These are phyloP conservation scores for Trypanosoma boissoni DNA, from an alignment of 208 protist species.

Conservation along the genomic window DNA sequence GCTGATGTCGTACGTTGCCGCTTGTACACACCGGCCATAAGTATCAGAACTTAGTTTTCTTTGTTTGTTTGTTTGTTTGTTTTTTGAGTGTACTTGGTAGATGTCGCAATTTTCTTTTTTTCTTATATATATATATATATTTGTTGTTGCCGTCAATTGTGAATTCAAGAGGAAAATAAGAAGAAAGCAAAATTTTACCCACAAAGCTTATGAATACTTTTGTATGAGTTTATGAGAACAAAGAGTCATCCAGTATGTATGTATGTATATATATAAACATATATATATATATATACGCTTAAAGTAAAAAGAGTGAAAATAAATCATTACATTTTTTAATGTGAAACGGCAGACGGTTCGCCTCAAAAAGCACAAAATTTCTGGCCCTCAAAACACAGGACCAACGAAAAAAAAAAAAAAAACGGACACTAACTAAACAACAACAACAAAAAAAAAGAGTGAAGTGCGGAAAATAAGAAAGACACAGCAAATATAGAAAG, in stretches of 20 bases:
- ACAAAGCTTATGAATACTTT: not conserved
- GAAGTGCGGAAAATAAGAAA: slow-evolving; percentile 9
- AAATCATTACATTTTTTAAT: slow-evolving; percentile 7
- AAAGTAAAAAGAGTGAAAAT: not conserved
- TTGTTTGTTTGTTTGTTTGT: slow-evolving; percentile 8
- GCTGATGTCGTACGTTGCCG: slow-evolving; percentile 38
- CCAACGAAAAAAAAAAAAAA: not conserved
- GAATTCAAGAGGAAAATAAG: not conserved
- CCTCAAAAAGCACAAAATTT: too few species aligned
- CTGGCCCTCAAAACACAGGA: too few species aligned
- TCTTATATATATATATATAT: not conserved
- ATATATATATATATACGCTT: slow-evolving; percentile 1
- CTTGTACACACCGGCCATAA: slow-evolving; percentile 36
- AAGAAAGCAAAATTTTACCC: not conserved
- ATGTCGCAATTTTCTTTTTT: not conserved
- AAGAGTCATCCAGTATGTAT: slow-evolving; percentile 1
- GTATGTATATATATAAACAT: slow-evolving; percentile 1
- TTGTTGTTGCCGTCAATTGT: not conserved
- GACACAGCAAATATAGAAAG: slow-evolving; percentile 1
- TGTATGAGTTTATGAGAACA: not conserved
- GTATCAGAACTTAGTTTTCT: too few species aligned
- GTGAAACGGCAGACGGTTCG: slow-evolving; percentile 1
- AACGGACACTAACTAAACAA: slow-evolving; percentile 2
- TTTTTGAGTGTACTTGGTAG: not conserved
- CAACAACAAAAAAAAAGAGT: not conserved